Percentiles rank a stretch among this genome's conserved stretches.
Evolutionary conservation across 108 stramenopile species (phyloP).

Genomic region (Cylindrotheca closterium): DNA sequence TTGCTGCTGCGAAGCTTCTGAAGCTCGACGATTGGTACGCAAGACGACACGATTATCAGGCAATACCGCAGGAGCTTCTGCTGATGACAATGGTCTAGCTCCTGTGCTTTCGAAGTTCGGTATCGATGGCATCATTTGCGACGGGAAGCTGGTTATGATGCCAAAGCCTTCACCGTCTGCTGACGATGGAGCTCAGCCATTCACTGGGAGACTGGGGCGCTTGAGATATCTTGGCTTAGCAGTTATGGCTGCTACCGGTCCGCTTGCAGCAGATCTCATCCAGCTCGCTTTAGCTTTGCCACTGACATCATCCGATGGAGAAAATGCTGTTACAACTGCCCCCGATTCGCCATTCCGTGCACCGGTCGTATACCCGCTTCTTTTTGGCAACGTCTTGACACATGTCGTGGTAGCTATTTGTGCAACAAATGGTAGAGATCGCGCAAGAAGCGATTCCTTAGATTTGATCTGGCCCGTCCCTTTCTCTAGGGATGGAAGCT

Average conservation of each 20-base stretch:
- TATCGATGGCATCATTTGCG: conserved; percentile 39
- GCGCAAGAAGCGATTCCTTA: conserved; percentile 55
- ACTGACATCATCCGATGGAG: conserved; percentile 5
- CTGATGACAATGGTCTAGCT: conserved; percentile 23
- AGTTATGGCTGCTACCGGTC: conserved; percentile 74
- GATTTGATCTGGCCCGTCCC: conserved; percentile 50
- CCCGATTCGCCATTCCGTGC: conserved; percentile 35
- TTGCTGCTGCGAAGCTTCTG: conserved; percentile 69
- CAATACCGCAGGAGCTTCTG: conserved; percentile 20
- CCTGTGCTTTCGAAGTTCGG: conserved; percentile 69
- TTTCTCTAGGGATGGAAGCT: conserved; percentile 36
- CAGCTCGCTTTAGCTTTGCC: conserved; percentile 81
- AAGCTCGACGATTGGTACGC: conserved; percentile 48
- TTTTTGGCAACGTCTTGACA: conserved; percentile 73
- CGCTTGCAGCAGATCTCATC: conserved; percentile 73
- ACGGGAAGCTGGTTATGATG: conserved; percentile 59
- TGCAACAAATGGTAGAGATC: conserved; percentile 68
- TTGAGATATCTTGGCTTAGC: conserved; percentile 74
- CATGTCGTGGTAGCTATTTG: conserved; percentile 77
- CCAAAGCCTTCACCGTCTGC: conserved; percentile 43
- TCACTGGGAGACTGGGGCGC: conserved; percentile 74
- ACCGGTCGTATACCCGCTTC: conserved; percentile 75
- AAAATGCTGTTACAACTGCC: conserved; percentile 14
- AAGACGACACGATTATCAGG: conserved; percentile 15
- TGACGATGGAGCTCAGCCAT: conserved; percentile 78